Base-by-base conservation (phyloP, 2,329 filamentous ascomycete genomes). In the Aureobasidium sp. region DNA sequence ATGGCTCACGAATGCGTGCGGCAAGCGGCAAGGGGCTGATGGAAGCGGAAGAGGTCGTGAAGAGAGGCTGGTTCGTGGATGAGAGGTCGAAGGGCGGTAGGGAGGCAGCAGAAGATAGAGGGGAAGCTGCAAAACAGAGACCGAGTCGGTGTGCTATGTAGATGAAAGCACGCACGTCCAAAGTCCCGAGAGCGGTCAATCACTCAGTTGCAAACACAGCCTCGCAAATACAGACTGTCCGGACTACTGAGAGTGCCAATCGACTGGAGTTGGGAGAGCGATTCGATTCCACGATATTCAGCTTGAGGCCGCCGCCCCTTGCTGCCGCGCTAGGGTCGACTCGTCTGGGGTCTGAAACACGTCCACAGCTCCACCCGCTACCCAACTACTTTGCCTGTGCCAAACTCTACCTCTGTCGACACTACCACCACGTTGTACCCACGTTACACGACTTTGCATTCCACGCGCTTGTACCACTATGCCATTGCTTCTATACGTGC, bases 71-170 rank as follows among this genome's bases (percentile, higher is more conserved):
- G 30, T 5, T 36, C 2, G 39, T 16, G 34, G 16, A 27, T n/a
- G 14, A 14, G 44, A 47, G 27, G 36, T 53, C 21, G 49, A 21
- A 39, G 3, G 39, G 50, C 21, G 36, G 21, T 21, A 32, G 14
- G 39, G 39, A 13, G 53, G 13, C 6, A 21, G 25, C 21, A 45
- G 53, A 44, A 29, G 29, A 36, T 45, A 14, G 50, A 54, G 50
- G 39, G 39, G 42, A 41, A 44, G 53, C 53, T 55, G 53, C 41
- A 27, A 27, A 27, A 55, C 29, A 45, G 34, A 55, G 53, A 16
- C 39, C 53, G 53, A 55, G 53, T 45, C 53, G 53, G 53, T 55
- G 53, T 55, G 53, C 16, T 45, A 44, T 55, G 29, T 45, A 55
- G 39, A 45, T 25, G 41, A 45, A 16, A 39, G 53, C 34, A 41